These are phyloP conservation scores for Aspergillus fructus DNA, from an alignment of 2,329 filamentous ascomycete genomes.

Conservation along the genomic window DNA sequence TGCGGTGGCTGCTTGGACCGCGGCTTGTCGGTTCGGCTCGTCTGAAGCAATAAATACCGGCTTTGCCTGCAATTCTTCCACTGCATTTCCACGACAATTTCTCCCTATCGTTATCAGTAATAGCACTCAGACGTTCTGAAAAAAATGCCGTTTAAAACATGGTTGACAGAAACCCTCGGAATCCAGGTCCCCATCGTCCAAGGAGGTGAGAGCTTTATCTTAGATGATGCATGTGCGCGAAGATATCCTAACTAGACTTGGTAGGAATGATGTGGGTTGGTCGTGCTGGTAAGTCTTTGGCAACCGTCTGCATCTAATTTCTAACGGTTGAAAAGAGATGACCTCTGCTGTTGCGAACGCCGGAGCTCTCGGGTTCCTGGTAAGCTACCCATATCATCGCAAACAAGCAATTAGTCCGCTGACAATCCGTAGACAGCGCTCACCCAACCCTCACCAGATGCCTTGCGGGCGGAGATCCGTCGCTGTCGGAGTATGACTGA, in stretches of 20 bases:
- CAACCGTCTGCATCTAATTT: neutral
- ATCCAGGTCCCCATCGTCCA: conserved; percentile 11
- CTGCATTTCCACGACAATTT: too few species aligned
- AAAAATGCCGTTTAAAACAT: conserved; percentile 12
- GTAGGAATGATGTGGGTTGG: conserved; percentile 13
- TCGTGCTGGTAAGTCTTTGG: neutral
- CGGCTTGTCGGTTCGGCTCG: conserved; percentile 5
- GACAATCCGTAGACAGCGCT: conserved; percentile 2
- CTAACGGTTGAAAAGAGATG: neutral
- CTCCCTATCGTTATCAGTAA: too few species aligned
- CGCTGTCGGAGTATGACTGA: conserved; percentile 4
- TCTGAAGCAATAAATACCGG: neutral
- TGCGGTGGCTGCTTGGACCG: neutral
- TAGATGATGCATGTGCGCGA: neutral
- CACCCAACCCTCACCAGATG: conserved; percentile 3
- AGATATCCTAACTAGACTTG: neutral
- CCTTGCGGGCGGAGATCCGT: conserved; percentile 7
- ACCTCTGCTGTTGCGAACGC: conserved; percentile 9
- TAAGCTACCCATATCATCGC: neutral
- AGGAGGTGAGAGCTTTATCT: conserved; percentile 4
- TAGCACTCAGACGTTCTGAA: neutral
- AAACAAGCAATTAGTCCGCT: neutral
- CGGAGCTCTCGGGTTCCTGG: conserved; percentile 10
- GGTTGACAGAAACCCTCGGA: conserved; percentile 11
- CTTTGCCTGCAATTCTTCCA: neutral